A percentile compares a stretch with the other conserved stretches of the same genome.
phyloP scores from a whole-genome alignment of 2,329 filamentous ascomycete genomes.

The Beauveria asiatica region DNA sequence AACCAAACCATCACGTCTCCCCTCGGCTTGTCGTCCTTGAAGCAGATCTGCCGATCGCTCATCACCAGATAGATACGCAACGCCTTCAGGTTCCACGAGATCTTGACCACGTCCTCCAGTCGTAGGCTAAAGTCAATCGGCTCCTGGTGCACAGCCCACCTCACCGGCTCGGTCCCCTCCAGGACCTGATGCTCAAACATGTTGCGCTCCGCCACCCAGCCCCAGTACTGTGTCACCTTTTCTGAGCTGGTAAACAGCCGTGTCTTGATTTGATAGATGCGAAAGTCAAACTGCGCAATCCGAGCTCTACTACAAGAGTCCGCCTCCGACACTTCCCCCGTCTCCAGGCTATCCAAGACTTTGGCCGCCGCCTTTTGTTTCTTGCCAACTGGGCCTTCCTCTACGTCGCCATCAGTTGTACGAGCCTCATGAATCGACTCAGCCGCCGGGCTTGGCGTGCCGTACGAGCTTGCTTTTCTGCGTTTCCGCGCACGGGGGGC shows the following conservation, averaged over 20 bases:
- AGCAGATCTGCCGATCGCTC: conserved; percentile 20
- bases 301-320: conserved; percentile 41
- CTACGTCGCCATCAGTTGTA: neutral
- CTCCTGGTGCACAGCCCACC: conserved; percentile 42
- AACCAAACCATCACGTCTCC: conserved; percentile 44
- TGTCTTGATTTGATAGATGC: conserved; percentile 44
- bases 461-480: neutral
- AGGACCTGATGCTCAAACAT: conserved; percentile 48
- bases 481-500: conserved; percentile 10
- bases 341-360: conserved; percentile 4
- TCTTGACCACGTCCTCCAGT: conserved; percentile 36
- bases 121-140: conserved; percentile 43
- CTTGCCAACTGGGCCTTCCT: neutral
- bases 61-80: conserved; percentile 35
- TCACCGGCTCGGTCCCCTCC: conserved; percentile 32
- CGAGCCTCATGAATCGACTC: neutral
- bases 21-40: conserved; percentile 26
- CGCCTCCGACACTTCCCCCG: conserved; percentile 30
- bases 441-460: neutral
- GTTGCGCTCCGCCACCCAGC: conserved; percentile 33
- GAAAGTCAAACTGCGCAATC: conserved; percentile 40
- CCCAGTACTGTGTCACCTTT: conserved; percentile 47
- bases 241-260: conserved; percentile 35
- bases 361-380: neutral
- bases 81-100: conserved; percentile 35